Conservation (phyloP, 768 basidiomycete genomes). For the Amanita polypyramis region DNA sequence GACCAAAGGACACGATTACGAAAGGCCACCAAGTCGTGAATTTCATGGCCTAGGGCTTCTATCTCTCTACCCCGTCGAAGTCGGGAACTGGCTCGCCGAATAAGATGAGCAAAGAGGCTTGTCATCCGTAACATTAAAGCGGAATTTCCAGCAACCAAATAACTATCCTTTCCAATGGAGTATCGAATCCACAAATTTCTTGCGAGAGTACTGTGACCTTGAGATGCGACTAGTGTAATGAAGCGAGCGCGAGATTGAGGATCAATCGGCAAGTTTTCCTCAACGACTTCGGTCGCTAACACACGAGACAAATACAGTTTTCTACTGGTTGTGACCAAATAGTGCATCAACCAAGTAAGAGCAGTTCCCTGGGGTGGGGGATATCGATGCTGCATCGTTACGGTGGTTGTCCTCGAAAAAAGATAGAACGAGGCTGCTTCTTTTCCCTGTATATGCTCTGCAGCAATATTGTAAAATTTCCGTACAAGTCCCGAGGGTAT, state of each 20-base stretch:
- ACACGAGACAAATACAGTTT: conserved; percentile 36
- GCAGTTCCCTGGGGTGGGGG: conserved; percentile 37
- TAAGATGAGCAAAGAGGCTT: conserved; percentile 29
- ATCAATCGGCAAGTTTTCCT: conserved; percentile 29
- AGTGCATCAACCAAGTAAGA: conserved; percentile 43
- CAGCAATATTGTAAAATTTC: conserved; percentile 35
- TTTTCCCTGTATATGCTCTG: conserved; percentile 15
- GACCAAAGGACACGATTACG: conserved; percentile 31
- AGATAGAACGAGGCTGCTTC: conserved; percentile 37
- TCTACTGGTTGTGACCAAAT: conserved; percentile 26
- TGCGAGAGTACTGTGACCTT: conserved; percentile 38
- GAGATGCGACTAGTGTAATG: conserved; percentile 32
- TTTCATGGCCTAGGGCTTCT: conserved; percentile 7
- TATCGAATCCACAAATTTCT: conserved; percentile 51
- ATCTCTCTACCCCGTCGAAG: conserved; percentile 7
- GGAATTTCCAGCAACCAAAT: conserved; percentile 33
- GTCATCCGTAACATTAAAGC: conserved; percentile 38
- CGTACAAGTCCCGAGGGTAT: conserved; percentile 35
- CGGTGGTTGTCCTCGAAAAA: conserved; percentile 26
- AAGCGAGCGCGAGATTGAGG: conserved; percentile 35
- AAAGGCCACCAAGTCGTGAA: conserved; percentile 26
- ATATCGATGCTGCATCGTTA: conserved; percentile 26
- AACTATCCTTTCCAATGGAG: conserved; percentile 28
- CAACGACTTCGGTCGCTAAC: conserved; percentile 39
- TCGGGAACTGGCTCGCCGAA: conserved; percentile 13